phyloP scores from a whole-genome alignment of 768 basidiomycete genomes.

The Termitomyces sp. region DNA sequence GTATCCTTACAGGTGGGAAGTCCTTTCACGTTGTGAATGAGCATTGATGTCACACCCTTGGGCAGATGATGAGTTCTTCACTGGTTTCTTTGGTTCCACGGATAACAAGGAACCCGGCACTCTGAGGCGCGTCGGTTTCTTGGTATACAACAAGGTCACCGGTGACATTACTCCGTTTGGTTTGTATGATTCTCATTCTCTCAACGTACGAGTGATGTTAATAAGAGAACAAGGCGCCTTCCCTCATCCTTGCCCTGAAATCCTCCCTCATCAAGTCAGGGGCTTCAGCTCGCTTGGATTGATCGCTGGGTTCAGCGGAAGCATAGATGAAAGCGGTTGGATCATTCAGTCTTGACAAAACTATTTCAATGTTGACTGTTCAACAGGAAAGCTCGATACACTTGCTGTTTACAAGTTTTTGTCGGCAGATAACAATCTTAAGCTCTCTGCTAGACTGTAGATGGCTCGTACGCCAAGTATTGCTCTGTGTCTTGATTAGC shows the following conservation, averaged over 20 bases:
- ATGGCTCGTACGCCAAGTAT: background rate
- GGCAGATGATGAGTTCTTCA: background rate
- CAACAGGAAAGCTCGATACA: slow-evolving; percentile 2
- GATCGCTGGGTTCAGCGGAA: slow-evolving; percentile 6
- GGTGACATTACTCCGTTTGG: background rate
- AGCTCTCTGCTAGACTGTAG: background rate
- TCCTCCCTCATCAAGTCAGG: background rate
- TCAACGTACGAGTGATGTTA: background rate
- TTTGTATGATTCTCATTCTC: background rate
- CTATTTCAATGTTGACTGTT: background rate
- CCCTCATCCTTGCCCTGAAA: background rate
- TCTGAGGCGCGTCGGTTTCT: slow-evolving; percentile 5
- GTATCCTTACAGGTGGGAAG: background rate
- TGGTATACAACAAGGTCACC: slow-evolving; percentile 1
- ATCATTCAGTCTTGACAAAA: background rate
- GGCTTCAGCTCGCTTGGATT: slow-evolving; percentile 7
- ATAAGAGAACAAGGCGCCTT: background rate
- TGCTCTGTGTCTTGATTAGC: background rate
- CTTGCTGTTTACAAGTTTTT: slow-evolving; percentile 6
- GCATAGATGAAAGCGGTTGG: background rate
- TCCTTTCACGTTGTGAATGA: background rate
- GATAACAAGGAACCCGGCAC: background rate
- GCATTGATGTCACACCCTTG: background rate
- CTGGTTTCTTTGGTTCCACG: slow-evolving; percentile 4
- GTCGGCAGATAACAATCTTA: background rate